Evolutionary conservation across 2,329 filamentous ascomycete genomes (phyloP).

Genomic region (Fusarium sp.): DNA sequence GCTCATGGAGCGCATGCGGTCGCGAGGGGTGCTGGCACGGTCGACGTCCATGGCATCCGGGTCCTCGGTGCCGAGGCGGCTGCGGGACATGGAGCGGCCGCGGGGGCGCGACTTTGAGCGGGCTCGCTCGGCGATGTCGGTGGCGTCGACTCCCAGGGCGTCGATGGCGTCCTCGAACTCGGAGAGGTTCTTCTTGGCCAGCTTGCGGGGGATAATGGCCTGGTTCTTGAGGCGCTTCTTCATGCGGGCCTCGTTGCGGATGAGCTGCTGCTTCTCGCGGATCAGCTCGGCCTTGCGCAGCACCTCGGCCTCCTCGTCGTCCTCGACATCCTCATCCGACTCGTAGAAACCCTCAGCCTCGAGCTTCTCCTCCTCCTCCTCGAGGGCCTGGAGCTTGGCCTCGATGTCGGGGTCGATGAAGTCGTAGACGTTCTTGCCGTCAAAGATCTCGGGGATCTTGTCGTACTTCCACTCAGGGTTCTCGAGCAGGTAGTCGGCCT

Average conservation of each 20-base stretch:
- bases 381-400: constrained; percentile 87
- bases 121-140: constrained; percentile 78
- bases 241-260: constrained; percentile 94
- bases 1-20: constrained; percentile 79
- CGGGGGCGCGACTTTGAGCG: constrained; percentile 73
- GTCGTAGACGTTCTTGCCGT: constrained; percentile 98
- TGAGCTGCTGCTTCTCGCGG: constrained; percentile 91
- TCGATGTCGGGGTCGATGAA: constrained; percentile 98
- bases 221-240: constrained; percentile 98
- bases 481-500: constrained; percentile 87
- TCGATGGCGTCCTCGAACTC: constrained; percentile 90
- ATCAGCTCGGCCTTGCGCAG: constrained; percentile 94
- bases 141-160: constrained; percentile 86
- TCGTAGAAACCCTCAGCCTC: constrained; percentile 96
- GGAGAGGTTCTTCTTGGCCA: constrained; percentile 83
- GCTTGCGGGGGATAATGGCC: constrained; percentile 88
- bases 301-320: constrained; percentile 88
- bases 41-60: constrained; percentile 83
- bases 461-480: constrained; percentile 96
- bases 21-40: constrained; percentile 54
- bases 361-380: constrained; percentile 94
- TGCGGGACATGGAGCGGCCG: constrained; percentile 76
- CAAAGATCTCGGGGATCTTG: constrained; percentile 91
- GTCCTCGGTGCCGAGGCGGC: constrained; percentile 72
- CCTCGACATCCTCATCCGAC: constrained; percentile 83